Conservation (phyloP, 2,329 filamentous ascomycete species). For the Alternaria sp. region DNA sequence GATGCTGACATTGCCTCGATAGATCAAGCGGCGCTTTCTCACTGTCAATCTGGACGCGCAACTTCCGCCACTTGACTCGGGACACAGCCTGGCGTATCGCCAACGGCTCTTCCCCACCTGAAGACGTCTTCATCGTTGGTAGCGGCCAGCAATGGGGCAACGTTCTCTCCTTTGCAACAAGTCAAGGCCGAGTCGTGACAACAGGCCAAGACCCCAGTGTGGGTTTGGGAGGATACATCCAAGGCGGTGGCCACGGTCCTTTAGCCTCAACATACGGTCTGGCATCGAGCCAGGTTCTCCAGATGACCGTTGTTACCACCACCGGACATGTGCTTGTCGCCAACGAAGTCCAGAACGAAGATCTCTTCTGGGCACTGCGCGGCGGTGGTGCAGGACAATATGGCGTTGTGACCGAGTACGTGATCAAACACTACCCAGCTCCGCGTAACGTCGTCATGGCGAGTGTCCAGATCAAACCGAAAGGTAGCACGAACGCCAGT, state of each 20-base stretch:
- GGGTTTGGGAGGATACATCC: slow-evolving; percentile 50
- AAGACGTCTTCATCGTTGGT: neutral
- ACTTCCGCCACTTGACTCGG: neutral
- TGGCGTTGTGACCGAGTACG: slow-evolving; percentile 11
- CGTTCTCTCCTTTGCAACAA: neutral
- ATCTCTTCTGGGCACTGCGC: slow-evolving; percentile 25
- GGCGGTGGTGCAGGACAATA: slow-evolving; percentile 22
- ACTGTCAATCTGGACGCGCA: neutral
- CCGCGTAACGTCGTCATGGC: slow-evolving; percentile 7
- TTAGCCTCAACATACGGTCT: slow-evolving; percentile 51
- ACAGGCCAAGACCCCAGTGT: slow-evolving; percentile 46
- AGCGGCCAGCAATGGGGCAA: neutral
- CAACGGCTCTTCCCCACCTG: neutral
- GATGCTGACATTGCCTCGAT: neutral
- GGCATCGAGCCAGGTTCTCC: slow-evolving; percentile 19
- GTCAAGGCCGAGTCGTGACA: neutral
- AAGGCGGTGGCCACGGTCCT: slow-evolving; percentile 60
- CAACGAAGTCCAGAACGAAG: slow-evolving; percentile 12
- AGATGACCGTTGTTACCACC: slow-evolving; percentile 15
- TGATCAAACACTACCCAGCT: slow-evolving; percentile 19
- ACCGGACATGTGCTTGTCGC: slow-evolving; percentile 17
- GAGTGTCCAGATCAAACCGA: slow-evolving; percentile 3
- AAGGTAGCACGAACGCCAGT: neutral
- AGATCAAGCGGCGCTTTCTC: neutral
- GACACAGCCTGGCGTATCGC: neutral